Percentiles rank a stretch among this genome's conserved stretches.
Conservation (phyloP, 2,329 filamentous ascomycete species). For the Albifimbria verrucaria region DNA sequence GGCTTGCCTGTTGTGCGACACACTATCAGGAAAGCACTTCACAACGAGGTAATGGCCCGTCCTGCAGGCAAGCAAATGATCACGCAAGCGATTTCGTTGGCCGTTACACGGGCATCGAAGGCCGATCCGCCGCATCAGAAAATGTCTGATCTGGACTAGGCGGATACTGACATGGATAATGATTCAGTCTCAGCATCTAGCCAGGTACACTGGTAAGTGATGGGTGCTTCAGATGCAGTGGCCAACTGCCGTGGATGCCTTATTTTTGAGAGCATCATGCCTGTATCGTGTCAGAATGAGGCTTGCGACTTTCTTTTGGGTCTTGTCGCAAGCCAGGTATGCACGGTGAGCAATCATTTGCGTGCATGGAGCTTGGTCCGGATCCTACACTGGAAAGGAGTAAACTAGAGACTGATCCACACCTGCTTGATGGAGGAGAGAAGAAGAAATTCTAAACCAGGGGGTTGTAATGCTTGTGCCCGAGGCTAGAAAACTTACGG, state of each 20-base stretch:
- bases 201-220: background rate
- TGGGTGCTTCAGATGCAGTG: no score
- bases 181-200: background rate
- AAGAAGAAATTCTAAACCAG: background rate
- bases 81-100: conserved; percentile 21
- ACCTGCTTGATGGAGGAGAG: background rate
- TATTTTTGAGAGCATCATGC: no score
- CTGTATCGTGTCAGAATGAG: no score
- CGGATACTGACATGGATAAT: background rate
- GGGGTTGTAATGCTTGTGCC: background rate
- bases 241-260: no score
- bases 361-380: background rate
- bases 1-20: conserved; percentile 42
- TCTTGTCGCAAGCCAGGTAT: background rate
- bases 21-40: conserved; percentile 47
- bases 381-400: background rate
- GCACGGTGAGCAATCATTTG: background rate
- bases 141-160: background rate
- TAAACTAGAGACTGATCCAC: background rate
- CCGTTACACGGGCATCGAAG: conserved; percentile 13
- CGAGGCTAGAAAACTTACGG: background rate
- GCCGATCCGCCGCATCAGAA: background rate
- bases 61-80: conserved; percentile 23
- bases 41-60: conserved; percentile 53
- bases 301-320: background rate